These are phyloP conservation scores for Moringa oleifera DNA, from an alignment of 345 rosid species.

Conservation along the genomic window DNA sequence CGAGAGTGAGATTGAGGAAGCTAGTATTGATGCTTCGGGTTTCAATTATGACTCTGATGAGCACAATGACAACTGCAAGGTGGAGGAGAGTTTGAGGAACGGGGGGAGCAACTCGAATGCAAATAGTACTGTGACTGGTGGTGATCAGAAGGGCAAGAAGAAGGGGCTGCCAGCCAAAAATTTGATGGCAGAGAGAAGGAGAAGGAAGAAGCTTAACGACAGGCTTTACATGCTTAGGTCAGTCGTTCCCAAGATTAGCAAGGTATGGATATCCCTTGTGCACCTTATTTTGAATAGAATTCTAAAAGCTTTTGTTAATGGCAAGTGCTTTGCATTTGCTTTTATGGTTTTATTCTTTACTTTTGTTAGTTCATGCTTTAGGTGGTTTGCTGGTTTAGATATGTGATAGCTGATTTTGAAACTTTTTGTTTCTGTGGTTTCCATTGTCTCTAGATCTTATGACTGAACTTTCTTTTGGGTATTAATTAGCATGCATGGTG, in stretches of 20 bases:
- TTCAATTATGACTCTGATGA: slow-evolving; percentile 85
- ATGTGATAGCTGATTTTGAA: background rate
- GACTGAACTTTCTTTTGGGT: background rate
- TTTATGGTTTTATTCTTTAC: background rate
- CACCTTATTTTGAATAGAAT: background rate
- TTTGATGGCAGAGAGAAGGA: slow-evolving; percentile 94
- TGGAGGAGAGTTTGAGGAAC: slow-evolving; percentile 42
- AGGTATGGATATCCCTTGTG: slow-evolving; percentile 35
- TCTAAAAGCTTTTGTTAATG: no score
- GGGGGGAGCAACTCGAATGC: slow-evolving; percentile 45
- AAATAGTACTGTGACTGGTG: slow-evolving; percentile 37
- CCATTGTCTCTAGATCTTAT: no score
- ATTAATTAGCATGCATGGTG: background rate
- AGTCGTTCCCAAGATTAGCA: slow-evolving; percentile 98
- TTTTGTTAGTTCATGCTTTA: slow-evolving; percentile 1
- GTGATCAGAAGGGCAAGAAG: slow-evolving; percentile 62
- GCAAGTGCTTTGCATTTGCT: background rate
- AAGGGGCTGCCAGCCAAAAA: slow-evolving; percentile 93
- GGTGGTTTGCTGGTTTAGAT: background rate
- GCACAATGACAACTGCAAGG: slow-evolving; percentile 30
- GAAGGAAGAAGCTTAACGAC: slow-evolving; percentile 97
- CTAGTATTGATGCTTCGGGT: slow-evolving; percentile 53
- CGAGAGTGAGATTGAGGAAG: slow-evolving; percentile 47
- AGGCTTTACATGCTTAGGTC: slow-evolving; percentile 97
- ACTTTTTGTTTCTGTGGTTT: no score